Conservation (phyloP, 495 filamentous ascomycete genomes). For the Talaromyces nanjingensis region DNA sequence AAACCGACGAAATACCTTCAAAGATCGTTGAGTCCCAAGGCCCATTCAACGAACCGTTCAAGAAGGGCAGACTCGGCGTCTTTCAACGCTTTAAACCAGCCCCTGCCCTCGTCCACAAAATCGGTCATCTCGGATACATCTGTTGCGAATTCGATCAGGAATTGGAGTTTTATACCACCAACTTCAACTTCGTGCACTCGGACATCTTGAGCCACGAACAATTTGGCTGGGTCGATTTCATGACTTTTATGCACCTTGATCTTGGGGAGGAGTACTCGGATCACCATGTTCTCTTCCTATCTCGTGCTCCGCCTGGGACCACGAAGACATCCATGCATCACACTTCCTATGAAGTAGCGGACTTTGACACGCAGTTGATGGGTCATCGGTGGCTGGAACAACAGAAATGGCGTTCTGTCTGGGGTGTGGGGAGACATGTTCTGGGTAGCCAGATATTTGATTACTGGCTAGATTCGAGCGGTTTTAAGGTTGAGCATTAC, state of each 20-base stretch:
- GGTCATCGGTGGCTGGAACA: conserved; percentile 59
- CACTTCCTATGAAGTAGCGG: conserved; percentile 59
- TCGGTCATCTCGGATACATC: conserved; percentile 61
- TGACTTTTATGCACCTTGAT: conserved; percentile 57
- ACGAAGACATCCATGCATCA: conserved; percentile 51
- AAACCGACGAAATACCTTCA: not conserved
- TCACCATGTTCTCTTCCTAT: conserved; percentile 63
- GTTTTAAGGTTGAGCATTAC: conserved; percentile 56
- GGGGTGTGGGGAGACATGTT: conserved; percentile 64
- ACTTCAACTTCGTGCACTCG: conserved; percentile 56
- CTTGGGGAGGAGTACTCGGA: conserved; percentile 51
- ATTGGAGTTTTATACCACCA: conserved; percentile 51
- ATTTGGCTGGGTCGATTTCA: conserved; percentile 32
- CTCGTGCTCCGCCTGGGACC: conserved; percentile 21
- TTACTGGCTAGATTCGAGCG: conserved; percentile 57
- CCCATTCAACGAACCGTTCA: conserved; percentile 14
- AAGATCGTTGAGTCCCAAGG: conserved; percentile 11
- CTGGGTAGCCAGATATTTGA: conserved; percentile 67
- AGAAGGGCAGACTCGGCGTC: conserved; percentile 14
- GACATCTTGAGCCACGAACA: conserved; percentile 11
- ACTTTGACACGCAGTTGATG: conserved; percentile 63
- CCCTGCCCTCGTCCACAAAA: conserved; percentile 58
- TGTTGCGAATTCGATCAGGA: conserved; percentile 50
- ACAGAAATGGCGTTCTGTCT: conserved; percentile 56
- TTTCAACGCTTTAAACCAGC: conserved; percentile 35